phyloP scores from a whole-genome alignment of 2,329 filamentous ascomycete species.

The Thielaviopsis euricoi region DNA sequence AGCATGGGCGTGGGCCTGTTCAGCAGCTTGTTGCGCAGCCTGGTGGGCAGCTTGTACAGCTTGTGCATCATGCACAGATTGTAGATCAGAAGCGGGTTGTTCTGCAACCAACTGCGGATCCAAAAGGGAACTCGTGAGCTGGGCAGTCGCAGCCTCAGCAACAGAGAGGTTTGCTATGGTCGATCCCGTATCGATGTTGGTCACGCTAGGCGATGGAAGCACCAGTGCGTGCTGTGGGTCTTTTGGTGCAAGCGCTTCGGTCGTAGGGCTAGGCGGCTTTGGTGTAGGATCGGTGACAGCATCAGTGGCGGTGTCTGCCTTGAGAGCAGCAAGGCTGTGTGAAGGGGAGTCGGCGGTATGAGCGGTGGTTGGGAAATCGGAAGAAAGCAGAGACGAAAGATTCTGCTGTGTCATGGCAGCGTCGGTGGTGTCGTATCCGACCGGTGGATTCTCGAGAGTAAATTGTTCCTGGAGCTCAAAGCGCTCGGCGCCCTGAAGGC shows the following conservation, averaged over 20 bases:
- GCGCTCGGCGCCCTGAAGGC: conserved; percentile 17
- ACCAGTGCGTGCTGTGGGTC: conserved; percentile 1
- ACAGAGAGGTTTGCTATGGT: conserved; percentile 18
- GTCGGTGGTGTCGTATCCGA: conserved; percentile 28
- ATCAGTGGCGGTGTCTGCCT: conserved; percentile 2
- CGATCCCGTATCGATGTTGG: not conserved
- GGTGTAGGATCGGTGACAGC: not conserved
- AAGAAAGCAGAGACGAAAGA: conserved; percentile 3
- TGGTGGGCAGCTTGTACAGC: not conserved
- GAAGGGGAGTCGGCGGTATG: not conserved
- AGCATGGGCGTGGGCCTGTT: conserved; percentile 1
- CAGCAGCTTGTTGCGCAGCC: not conserved
- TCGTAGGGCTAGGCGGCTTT: conserved; percentile 1
- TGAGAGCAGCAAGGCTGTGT: conserved; percentile 1
- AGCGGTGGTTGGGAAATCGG: conserved; percentile 5
- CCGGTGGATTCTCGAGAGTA: conserved; percentile 37
- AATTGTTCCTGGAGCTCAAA: conserved; percentile 44
- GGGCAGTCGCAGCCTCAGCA: conserved; percentile 38
- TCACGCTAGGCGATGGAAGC: not conserved
- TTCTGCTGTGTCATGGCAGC: conserved; percentile 7
- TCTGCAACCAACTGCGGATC: conserved; percentile 29
- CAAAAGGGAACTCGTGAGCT: conserved; percentile 36
- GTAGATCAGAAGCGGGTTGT: not conserved
- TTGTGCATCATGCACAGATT: not conserved
- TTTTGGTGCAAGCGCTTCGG: not conserved